These are phyloP conservation scores for Graphiopsis chlorocephala DNA, from an alignment of 2,329 filamentous ascomycete species.

Conservation along the genomic window DNA sequence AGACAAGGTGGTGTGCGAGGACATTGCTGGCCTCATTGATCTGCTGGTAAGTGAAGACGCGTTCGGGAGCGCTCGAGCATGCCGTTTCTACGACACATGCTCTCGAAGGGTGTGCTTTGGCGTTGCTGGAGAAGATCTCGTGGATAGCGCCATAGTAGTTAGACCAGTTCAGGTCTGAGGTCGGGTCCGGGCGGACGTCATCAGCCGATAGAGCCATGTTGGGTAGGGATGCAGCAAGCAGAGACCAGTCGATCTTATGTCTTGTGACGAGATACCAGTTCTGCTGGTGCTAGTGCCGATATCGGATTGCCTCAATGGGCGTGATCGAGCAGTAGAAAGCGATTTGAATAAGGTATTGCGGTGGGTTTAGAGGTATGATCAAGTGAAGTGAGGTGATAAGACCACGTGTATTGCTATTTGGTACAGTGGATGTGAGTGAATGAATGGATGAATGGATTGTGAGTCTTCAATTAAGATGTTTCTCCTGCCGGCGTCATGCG, in stretches of 20 bases:
- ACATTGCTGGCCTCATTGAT: slow-evolving; percentile 83
- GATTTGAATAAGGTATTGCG: neutral
- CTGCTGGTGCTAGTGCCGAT: slow-evolving; percentile 7
- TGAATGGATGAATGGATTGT: neutral
- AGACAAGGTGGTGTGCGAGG: slow-evolving; percentile 73
- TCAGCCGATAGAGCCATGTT: slow-evolving; percentile 27
- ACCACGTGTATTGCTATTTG: neutral
- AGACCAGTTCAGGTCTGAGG: slow-evolving; percentile 65
- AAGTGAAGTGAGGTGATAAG: neutral
- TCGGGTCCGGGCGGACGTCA: slow-evolving; percentile 58
- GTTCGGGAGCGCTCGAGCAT: slow-evolving; percentile 41
- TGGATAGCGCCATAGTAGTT: slow-evolving; percentile 67
- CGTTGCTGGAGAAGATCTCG: slow-evolving; percentile 66
- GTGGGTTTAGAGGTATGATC: neutral
- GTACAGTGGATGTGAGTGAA: neutral
- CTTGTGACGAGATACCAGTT: slow-evolving; percentile 13
- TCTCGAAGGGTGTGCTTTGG: slow-evolving; percentile 64
- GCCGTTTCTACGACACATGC: slow-evolving; percentile 67
- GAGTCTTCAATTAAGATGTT: neutral
- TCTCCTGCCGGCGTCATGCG: neutral
- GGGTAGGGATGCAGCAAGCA: slow-evolving; percentile 10
- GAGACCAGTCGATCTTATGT: slow-evolving; percentile 10
- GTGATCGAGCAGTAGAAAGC: neutral
- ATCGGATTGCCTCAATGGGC: slow-evolving; percentile 14
- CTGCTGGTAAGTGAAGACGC: slow-evolving; percentile 74